Evolutionary conservation across 345 rosid species (phyloP).

Genomic region (Euphorbia tirucalli): DNA sequence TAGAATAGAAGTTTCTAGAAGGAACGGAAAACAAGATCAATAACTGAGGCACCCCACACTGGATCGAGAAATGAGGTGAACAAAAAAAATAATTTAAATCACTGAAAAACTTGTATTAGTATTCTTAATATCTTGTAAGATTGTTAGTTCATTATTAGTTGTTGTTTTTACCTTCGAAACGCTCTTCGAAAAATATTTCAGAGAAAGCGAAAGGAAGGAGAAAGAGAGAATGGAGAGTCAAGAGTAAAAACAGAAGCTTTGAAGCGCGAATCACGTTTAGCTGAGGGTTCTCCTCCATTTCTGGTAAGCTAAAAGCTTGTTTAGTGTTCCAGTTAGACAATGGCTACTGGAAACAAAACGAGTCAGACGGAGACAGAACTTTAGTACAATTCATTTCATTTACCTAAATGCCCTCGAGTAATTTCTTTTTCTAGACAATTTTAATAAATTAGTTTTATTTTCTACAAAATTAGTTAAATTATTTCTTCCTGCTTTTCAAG

Average conservation of each 20-base stretch:
- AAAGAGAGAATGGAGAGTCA: constrained; percentile 2
- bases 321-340: too few relatives aligned
- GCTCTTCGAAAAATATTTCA: constrained; percentile 10
- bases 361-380: not conserved
- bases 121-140: not conserved
- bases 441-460: too few relatives aligned
- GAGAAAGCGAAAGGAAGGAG: constrained; percentile 4
- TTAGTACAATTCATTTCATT: not conserved
- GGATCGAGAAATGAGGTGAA: not conserved
- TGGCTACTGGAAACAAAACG: too few relatives aligned
- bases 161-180: constrained; percentile 8
- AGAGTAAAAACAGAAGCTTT: not conserved
- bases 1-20: not conserved
- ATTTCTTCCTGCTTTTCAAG: too few relatives aligned
- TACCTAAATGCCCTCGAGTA: not conserved
- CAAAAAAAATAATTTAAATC: not conserved
- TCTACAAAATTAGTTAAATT: too few relatives aligned
- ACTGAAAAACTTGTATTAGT: not conserved
- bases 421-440: too few relatives aligned
- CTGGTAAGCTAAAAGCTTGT: not conserved
- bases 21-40: not conserved
- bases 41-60: not conserved
- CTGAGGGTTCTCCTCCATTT: constrained; percentile 9
- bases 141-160: not conserved
- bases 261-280: constrained; percentile 1